Percentiles rank a stretch among this genome's conserved stretches.
These are phyloP conservation scores for Amorphotheca resinae DNA, from an alignment of 495 filamentous ascomycete species.

Conservation along the genomic window DNA sequence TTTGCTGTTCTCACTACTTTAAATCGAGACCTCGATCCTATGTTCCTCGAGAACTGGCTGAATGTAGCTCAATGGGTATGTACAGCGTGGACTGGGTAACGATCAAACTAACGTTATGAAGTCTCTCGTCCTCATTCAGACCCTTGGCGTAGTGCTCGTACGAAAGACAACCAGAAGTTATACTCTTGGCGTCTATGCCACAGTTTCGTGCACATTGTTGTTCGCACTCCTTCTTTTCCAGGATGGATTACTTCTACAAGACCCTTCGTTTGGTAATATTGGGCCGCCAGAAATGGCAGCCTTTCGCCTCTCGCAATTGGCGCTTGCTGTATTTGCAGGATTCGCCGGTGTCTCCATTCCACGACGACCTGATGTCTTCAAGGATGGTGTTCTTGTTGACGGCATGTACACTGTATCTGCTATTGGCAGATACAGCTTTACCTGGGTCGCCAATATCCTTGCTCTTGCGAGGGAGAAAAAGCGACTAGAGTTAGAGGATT, in stretches of 20 bases:
- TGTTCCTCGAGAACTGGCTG: slow-evolving; percentile 18
- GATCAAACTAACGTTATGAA: slow-evolving; percentile 8
- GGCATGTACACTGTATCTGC: slow-evolving; percentile 47
- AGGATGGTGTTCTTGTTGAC: slow-evolving; percentile 48
- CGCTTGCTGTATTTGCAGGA: slow-evolving; percentile 17
- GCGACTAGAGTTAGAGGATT: slow-evolving; percentile 44
- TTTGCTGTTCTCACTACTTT: slow-evolving; percentile 14
- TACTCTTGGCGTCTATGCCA: slow-evolving; percentile 32
- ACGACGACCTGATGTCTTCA: slow-evolving; percentile 54
- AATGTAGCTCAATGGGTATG: slow-evolving; percentile 19
- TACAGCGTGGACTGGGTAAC: slow-evolving; percentile 1
- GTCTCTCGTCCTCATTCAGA: slow-evolving; percentile 32
- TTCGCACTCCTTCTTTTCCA: slow-evolving; percentile 28
- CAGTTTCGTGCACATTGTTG: slow-evolving; percentile 30
- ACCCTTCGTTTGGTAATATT: background rate
- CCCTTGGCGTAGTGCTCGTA: slow-evolving; percentile 28
- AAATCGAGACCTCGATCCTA: slow-evolving; percentile 1
- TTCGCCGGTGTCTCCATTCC: slow-evolving; percentile 39
- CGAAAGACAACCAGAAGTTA: slow-evolving; percentile 34
- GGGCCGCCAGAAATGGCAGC: slow-evolving; percentile 3
- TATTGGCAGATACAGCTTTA: slow-evolving; percentile 48
- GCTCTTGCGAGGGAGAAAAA: slow-evolving; percentile 36
- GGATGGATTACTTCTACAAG: slow-evolving; percentile 23
- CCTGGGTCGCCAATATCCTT: slow-evolving; percentile 47
- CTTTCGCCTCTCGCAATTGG: slow-evolving; percentile 29